Conservation (phyloP, 176 grass and related monocot species). For the Paspalum vaginatum region DNA sequence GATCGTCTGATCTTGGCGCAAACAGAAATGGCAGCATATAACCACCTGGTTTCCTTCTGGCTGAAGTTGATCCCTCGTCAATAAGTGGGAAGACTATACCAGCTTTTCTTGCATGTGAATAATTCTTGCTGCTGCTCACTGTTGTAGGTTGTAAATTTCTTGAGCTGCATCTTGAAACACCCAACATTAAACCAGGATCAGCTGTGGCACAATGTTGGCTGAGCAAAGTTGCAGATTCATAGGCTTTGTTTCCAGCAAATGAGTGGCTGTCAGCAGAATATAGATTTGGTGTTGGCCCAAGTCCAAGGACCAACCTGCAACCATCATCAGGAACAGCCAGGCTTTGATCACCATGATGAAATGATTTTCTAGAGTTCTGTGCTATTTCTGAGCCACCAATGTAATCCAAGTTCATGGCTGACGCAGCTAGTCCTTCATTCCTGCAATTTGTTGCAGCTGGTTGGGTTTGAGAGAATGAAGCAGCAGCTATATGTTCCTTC, state of each 20-base stretch:
- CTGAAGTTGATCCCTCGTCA: constrained; percentile 89
- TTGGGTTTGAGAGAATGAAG: constrained; percentile 50
- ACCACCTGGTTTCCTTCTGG: constrained; percentile 76
- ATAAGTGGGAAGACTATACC: constrained; percentile 52
- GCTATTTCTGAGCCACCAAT: constrained; percentile 34
- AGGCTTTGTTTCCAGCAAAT: constrained; percentile 33
- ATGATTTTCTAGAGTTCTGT: constrained; percentile 38
- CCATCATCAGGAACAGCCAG: constrained; percentile 63
- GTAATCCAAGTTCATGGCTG: constrained; percentile 44
- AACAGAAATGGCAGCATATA: constrained; percentile 72
- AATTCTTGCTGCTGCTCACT: constrained; percentile 21
- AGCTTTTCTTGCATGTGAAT: constrained; percentile 42
- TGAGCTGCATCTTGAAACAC: constrained; percentile 50
- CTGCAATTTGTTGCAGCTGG: constrained; percentile 45
- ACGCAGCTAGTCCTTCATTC: constrained; percentile 42
- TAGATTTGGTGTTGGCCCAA: constrained; percentile 74
- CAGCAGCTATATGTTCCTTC: constrained; percentile 34
- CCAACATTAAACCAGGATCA: constrained; percentile 58
- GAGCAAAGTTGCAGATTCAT: constrained; percentile 50
- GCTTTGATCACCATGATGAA: constrained; percentile 39
- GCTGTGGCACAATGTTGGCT: constrained; percentile 46
- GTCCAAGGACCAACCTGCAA: constrained; percentile 79
- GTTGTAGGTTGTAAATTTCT: constrained; percentile 30
- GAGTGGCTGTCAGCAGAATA: constrained; percentile 56
- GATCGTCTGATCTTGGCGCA: constrained; percentile 57